Conservation (phyloP, 177 flowering plant species). For the Viscum album region DNA sequence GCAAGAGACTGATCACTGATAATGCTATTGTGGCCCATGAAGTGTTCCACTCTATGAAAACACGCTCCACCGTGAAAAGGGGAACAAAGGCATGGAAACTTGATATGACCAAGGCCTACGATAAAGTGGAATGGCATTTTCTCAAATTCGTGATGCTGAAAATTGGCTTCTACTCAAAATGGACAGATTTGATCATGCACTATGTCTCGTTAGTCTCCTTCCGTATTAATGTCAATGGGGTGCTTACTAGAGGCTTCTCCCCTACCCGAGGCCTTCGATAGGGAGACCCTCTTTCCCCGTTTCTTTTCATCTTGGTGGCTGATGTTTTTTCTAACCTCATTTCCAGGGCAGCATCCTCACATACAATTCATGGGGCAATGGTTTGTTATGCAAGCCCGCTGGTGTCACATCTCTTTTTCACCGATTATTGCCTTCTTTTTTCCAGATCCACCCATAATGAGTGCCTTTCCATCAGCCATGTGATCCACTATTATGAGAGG, state of each 20-base stretch:
- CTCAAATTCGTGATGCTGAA: neutral
- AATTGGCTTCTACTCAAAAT: neutral
- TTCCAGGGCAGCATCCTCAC: neutral
- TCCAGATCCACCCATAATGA: neutral
- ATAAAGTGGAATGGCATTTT: neutral
- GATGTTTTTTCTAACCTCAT: neutral
- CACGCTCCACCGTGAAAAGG: neutral
- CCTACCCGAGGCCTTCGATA: neutral
- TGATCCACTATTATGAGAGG: too few species aligned
- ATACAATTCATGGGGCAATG: neutral
- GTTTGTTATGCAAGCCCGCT: neutral
- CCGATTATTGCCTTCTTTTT: neutral
- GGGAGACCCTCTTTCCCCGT: neutral
- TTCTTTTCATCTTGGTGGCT: neutral
- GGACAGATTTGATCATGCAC: neutral
- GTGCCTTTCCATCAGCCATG: too few species aligned
- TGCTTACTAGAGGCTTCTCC: neutral
- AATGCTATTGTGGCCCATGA: conserved; percentile 1
- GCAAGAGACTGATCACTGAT: neutral
- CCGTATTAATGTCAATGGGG: neutral
- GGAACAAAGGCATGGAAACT: neutral
- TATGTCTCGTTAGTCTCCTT: neutral
- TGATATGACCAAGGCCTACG: conserved; percentile 2
- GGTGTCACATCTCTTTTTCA: neutral
- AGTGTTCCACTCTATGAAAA: neutral